These are phyloP conservation scores for Rhynchospora breviuscula DNA, from an alignment of 176 grass and related monocot species.

Conservation along the genomic window DNA sequence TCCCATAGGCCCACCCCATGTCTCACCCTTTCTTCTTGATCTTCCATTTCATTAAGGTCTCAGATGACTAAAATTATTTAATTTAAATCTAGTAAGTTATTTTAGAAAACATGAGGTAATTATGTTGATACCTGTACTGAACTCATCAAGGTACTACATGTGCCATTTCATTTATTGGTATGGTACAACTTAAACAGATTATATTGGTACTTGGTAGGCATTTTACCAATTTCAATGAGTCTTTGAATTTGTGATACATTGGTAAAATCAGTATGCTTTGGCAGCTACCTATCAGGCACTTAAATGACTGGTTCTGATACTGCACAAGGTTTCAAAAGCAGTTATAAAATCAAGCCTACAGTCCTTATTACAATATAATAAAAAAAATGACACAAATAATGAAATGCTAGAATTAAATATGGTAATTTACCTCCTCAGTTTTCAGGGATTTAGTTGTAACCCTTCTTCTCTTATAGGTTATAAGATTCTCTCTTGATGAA, in stretches of 20 bases:
- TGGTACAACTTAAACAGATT: not conserved
- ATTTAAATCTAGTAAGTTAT: not conserved
- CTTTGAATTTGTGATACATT: not conserved
- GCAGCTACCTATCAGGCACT: not conserved
- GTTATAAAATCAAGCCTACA: not conserved
- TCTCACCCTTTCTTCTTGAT: constrained; percentile 30
- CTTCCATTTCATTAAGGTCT: constrained; percentile 16
- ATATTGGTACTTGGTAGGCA: not conserved
- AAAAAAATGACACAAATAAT: not conserved
- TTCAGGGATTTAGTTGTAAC: not conserved
- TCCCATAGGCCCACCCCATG: constrained; percentile 66
- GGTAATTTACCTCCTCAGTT: not conserved
- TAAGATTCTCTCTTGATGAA: constrained; percentile 13
- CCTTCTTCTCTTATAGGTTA: constrained; percentile 22
- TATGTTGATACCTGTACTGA: not conserved
- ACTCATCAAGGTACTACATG: not conserved
- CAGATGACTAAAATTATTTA: not conserved
- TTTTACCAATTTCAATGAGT: not conserved
- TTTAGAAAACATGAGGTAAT: not conserved
- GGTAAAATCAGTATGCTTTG: not conserved
- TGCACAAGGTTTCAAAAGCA: not conserved
- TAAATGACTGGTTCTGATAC: not conserved
- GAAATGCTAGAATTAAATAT: not conserved
- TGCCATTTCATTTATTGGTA: not conserved
- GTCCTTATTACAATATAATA: not conserved